Base-by-base conservation (phyloP, 164 flowering plant genomes). In the Magnolia changhungtana region DNA sequence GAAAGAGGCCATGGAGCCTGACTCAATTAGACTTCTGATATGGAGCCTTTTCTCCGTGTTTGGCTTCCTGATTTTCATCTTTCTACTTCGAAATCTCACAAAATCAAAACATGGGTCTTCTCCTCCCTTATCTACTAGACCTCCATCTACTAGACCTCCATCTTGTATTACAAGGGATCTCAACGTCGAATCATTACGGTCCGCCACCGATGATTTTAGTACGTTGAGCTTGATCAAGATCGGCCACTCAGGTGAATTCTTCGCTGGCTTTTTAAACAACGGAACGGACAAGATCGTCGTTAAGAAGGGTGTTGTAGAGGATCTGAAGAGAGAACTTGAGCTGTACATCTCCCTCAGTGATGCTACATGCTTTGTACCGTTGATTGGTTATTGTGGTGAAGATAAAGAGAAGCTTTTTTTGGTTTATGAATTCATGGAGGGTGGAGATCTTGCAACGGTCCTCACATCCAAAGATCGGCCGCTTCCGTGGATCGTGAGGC, bases 361-460 rank as follows among this genome's bases (percentile, higher is more conserved):
- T 27, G 52, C 31, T 4, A 72, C 20, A 16, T 72, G 45, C 20
- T 72, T 72, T 14, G 74, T 72, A 19, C 74, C 74, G 23, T 55
- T 72, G 74, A 58, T 72, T 55, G 74, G 74, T 9, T 72, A 72
- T 58, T 72, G 74, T 72, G 64, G 52, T 13, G 74, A 72, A 72
- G 65, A 55, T 19, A 72, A 72, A 23, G 74, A 72, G 37, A 27
- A 14, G 16, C 49, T 72, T 16, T 72, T 21, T 45, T 72, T 72
- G 74, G 74, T 72, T 24, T 72, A 72, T 72, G 63, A 24, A 27
- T 72, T 72, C 64, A 72, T 72, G 74, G 59, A 72, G 63, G 45
- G 52, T 50, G 74, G 74, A 51, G 74, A 72, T 72, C 74, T 72
- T 11, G 64, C 64, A 10, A 72, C 74, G 7, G n/a, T 72, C 24